Evolutionary conservation across 495 filamentous ascomycete genomes (phyloP).

Genomic region (Cercophora samala): DNA sequence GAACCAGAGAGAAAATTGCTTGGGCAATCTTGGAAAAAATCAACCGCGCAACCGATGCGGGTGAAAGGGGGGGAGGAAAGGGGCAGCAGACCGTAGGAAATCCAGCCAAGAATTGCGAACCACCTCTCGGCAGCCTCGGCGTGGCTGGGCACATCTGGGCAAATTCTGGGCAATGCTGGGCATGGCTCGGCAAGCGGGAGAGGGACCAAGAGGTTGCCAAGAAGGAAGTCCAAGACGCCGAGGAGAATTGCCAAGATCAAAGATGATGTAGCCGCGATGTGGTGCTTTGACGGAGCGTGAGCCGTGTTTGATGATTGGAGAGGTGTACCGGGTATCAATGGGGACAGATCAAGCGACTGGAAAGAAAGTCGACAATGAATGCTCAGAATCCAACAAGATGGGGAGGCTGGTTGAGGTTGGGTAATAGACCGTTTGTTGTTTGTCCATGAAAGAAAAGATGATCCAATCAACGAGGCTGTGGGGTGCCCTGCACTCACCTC

Average conservation of each 20-base stretch:
- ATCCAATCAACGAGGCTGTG: background rate
- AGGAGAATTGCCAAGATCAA: background rate
- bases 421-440: background rate
- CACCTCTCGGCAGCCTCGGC: background rate
- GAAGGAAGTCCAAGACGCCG: background rate
- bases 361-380: background rate
- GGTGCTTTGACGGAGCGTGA: background rate
- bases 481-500: background rate
- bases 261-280: background rate
- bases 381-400: background rate
- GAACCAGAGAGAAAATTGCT: background rate
- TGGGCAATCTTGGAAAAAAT: background rate
- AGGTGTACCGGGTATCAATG: background rate
- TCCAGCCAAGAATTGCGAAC: slow-evolving; percentile 5
- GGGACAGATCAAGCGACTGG: background rate
- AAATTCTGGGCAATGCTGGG: slow-evolving; percentile 3
- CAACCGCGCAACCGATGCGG: background rate
- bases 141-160: slow-evolving; percentile 1
- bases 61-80: background rate
- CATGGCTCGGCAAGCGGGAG: background rate
- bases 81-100: background rate
- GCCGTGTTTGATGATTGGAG: background rate
- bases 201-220: background rate
- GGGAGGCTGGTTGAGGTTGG: background rate
- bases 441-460: too few species aligned